phyloP scores from a whole-genome alignment of 106 monocot genomes.

The Allium sativum region DNA sequence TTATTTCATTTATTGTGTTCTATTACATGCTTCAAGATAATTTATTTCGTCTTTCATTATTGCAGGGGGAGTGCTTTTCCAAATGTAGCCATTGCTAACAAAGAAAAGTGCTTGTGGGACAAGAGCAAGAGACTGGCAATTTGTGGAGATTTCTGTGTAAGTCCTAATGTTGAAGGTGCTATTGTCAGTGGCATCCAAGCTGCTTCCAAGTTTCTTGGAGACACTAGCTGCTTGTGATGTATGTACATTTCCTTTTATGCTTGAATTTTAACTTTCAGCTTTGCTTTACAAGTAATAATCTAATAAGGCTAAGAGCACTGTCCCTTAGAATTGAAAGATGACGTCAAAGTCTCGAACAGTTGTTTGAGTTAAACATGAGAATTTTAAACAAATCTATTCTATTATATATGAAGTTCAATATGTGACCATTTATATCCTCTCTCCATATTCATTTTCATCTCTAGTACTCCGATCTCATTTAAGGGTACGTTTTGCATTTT shows the following conservation, averaged over 20 bases:
- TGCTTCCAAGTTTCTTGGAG: slow-evolving; percentile 40
- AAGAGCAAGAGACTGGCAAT: slow-evolving; percentile 43
- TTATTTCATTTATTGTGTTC: neutral
- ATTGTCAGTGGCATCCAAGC: slow-evolving; percentile 59
- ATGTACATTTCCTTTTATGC: neutral
- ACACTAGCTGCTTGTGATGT: slow-evolving; percentile 30
- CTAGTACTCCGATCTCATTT: no score
- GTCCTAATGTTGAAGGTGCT: slow-evolving; percentile 61
- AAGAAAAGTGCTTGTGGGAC: slow-evolving; percentile 59
- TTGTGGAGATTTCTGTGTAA: slow-evolving; percentile 73
- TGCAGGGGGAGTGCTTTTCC: slow-evolving; percentile 83
- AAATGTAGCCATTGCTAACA: slow-evolving; percentile 25
- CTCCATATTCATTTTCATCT: no score
- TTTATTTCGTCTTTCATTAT: neutral
- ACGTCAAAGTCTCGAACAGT: no score
- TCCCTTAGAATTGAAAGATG: no score
- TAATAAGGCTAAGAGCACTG: no score
- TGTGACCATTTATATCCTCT: no score
- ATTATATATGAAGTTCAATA: no score
- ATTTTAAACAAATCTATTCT: no score
- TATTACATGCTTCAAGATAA: neutral
- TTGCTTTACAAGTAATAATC: no score
- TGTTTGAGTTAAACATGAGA: no score
- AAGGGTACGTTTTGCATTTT: no score
- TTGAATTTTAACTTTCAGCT: neutral